A percentile compares a stretch with the other conserved stretches of the same genome.
These are phyloP conservation scores for Pythium volutum DNA, from an alignment of 352 stramenopile genomes.

Conservation along the genomic window DNA sequence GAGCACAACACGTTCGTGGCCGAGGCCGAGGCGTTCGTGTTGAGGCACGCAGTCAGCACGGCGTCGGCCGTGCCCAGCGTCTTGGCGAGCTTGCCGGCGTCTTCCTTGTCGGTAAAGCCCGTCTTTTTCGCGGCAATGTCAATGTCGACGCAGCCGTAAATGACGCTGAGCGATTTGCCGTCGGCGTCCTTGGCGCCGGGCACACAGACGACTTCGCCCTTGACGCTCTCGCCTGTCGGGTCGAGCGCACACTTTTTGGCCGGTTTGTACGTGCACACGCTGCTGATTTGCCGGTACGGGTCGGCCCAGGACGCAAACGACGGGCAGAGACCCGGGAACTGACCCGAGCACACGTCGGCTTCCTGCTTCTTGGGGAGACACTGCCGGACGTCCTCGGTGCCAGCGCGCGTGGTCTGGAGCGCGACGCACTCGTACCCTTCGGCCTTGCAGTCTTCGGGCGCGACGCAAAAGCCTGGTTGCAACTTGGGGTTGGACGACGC, in stretches of 20 bases:
- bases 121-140: conserved; percentile 47
- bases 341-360: conserved; percentile 58
- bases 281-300: conserved; percentile 74
- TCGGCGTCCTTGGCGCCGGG: conserved; percentile 35
- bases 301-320: conserved; percentile 65
- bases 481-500: conserved; percentile 17
- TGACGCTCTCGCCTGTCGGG: conserved; percentile 37
- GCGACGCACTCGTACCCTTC: conserved; percentile 67
- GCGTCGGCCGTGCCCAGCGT: conserved; percentile 44
- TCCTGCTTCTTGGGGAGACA: conserved; percentile 62
- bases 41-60: conserved; percentile 42
- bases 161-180: conserved; percentile 46
- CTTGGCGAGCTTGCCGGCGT: conserved; percentile 47
- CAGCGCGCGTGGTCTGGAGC: conserved; percentile 60
- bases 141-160: conserved; percentile 74
- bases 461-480: conserved; percentile 24
- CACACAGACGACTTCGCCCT: conserved; percentile 59
- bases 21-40: conserved; percentile 42
- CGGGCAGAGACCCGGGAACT: conserved; percentile 60
- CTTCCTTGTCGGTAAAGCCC: conserved; percentile 52
- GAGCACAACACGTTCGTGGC: conserved; percentile 51
- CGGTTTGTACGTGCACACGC: conserved; percentile 72
- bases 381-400: conserved; percentile 65
- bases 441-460: conserved; percentile 47
- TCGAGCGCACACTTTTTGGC: conserved; percentile 55